These are phyloP conservation scores for Imleria badia DNA, from an alignment of 768 basidiomycete genomes.

Conservation along the genomic window DNA sequence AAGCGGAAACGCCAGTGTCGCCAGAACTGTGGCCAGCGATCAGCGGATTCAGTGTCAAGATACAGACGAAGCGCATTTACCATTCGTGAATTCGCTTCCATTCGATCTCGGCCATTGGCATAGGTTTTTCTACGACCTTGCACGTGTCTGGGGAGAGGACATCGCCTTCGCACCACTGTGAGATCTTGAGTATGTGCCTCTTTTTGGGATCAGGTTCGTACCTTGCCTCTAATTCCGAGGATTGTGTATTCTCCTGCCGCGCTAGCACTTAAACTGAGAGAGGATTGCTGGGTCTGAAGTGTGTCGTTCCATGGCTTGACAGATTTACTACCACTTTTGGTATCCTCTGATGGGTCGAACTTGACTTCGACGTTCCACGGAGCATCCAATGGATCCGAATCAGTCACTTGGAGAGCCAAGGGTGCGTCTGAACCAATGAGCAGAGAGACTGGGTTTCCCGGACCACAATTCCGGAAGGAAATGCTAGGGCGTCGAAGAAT, in stretches of 20 bases:
- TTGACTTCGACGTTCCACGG: conserved; percentile 66
- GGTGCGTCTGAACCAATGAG: conserved; percentile 67
- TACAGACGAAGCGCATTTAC: conserved; percentile 37
- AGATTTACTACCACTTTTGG: conserved; percentile 38
- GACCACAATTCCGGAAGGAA: conserved; percentile 72
- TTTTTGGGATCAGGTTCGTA: conserved; percentile 16
- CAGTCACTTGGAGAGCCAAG: conserved; percentile 51
- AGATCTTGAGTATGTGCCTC: conserved; percentile 3
- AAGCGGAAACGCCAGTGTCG: conserved; percentile 88
- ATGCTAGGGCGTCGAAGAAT: conserved; percentile 71
- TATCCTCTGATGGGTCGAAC: conserved; percentile 54
- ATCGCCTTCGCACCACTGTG: conserved; percentile 73
- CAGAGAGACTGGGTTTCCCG: conserved; percentile 66
- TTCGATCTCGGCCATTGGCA: conserved; percentile 81
- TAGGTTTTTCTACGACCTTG: conserved; percentile 69
- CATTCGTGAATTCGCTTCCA: conserved; percentile 92
- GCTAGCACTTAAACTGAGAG: conserved; percentile 49
- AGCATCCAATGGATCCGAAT: conserved; percentile 60
- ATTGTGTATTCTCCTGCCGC: conserved; percentile 81
- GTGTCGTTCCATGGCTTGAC: conserved; percentile 64
- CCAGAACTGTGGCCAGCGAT: conserved; percentile 58
- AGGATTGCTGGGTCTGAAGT: conserved; percentile 49
- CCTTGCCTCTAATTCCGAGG: conserved; percentile 67
- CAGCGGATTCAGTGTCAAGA: conserved; percentile 2
- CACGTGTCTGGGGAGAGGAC: conserved; percentile 83